phyloP scores from a whole-genome alignment of 768 basidiomycete species.

The Butyriboletus loyo region DNA sequence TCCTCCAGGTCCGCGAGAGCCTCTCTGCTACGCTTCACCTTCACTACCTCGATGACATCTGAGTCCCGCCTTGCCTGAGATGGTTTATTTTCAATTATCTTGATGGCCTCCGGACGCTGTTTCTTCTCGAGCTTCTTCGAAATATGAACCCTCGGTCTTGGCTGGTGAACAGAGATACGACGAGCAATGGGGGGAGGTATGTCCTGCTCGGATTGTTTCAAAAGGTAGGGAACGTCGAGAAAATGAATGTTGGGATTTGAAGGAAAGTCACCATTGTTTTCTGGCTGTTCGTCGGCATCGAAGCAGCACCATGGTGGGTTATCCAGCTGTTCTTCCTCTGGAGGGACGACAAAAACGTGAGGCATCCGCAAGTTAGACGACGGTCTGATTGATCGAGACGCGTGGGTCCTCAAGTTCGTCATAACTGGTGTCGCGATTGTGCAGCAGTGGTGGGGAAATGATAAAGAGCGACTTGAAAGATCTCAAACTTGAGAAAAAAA shows the following conservation, averaged over 20 bases:
- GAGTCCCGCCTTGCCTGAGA: constrained; percentile 32
- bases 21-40: constrained; percentile 43
- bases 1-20: constrained; percentile 21
- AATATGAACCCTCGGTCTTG: constrained; percentile 4
- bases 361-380: constrained; percentile 34
- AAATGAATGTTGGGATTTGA: constrained; percentile 31
- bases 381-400: constrained; percentile 16
- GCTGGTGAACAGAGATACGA: constrained; percentile 5
- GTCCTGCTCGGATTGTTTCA: constrained; percentile 12
- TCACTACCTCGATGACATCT: constrained; percentile 60
- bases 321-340: constrained; percentile 50
- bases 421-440: constrained; percentile 13
- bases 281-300: constrained; percentile 41
- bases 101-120: constrained; percentile 28
- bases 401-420: constrained; percentile 6
- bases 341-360: constrained; percentile 54
- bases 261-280: constrained; percentile 13
- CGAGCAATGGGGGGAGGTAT: neutral
- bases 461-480: constrained; percentile 18
- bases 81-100: constrained; percentile 22
- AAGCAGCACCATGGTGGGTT: constrained; percentile 57
- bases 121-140: constrained; percentile 29
- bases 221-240: constrained; percentile 31
- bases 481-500: neutral
- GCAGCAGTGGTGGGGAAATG: neutral